phyloP scores from a whole-genome alignment of 805 yeast genomes.

The Candida montana region DNA sequence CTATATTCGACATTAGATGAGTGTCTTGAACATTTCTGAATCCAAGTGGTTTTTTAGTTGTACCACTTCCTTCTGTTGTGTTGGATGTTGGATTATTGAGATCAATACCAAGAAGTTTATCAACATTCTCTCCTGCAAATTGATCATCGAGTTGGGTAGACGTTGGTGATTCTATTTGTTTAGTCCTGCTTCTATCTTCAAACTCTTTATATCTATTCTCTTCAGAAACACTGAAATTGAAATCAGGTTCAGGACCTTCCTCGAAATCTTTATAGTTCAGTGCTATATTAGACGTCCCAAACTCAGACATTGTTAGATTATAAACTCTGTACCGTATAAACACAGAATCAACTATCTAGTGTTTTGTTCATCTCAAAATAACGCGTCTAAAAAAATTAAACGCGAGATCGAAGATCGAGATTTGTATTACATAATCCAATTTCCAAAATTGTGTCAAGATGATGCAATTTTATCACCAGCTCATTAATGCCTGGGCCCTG shows the following conservation, averaged over 20 bases:
- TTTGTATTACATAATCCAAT: neutral
- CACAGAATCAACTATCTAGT: too few species aligned
- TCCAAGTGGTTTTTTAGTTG: neutral
- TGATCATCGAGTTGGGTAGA: neutral
- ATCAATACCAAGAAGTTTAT: constrained; percentile 10
- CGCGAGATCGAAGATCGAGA: neutral
- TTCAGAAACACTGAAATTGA: constrained; percentile 1
- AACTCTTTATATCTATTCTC: neutral
- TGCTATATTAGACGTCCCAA: neutral
- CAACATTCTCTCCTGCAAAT: constrained; percentile 3
- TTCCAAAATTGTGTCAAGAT: constrained; percentile 2
- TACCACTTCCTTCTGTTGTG: neutral
- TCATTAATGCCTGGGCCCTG: too few species aligned
- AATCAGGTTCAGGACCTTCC: constrained; percentile 1
- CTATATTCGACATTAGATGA: constrained; percentile 44
- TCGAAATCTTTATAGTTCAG: neutral
- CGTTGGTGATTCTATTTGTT: neutral
- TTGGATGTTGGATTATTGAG: neutral
- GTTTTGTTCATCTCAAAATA: too few species aligned
- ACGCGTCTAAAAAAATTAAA: neutral
- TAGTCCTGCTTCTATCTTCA: neutral
- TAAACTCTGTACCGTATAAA: too few species aligned
- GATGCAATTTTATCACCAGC: neutral
- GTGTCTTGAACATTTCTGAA: constrained; percentile 42
- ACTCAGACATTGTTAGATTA: neutral